Conservation (phyloP, 106 monocot species). For the Platanthera zijinensis region DNA sequence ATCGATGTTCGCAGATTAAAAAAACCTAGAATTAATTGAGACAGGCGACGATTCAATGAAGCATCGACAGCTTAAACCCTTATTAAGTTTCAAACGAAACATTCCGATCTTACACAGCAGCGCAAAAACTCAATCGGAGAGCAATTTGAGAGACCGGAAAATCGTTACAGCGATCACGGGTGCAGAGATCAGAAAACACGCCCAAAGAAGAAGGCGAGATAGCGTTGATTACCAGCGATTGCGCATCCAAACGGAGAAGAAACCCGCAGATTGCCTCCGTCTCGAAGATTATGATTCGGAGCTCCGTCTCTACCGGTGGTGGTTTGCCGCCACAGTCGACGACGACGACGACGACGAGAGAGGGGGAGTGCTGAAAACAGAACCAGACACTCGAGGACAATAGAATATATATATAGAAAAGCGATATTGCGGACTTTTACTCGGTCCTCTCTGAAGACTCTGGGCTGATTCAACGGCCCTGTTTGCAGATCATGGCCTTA, state of each 20-base stretch:
- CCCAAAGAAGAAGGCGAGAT: too few species aligned
- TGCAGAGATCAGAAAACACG: neutral
- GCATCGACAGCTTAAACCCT: neutral
- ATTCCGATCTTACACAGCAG: neutral
- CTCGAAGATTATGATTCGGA: neutral
- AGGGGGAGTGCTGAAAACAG: neutral
- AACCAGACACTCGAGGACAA: neutral
- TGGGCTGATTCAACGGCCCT: neutral
- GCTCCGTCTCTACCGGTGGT: neutral
- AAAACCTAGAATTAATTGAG: neutral
- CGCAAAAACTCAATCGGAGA: neutral
- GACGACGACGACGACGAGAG: neutral
- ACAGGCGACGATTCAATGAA: neutral
- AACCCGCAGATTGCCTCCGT: neutral
- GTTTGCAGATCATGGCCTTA: neutral
- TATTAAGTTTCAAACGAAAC: neutral
- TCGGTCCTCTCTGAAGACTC: neutral
- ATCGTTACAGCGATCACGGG: neutral
- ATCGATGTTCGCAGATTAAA: neutral
- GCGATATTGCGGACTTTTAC: neutral
- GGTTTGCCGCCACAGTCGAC: neutral
- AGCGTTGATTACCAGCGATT: neutral
- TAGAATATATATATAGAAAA: neutral
- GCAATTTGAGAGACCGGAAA: neutral
- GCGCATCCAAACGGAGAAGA: neutral